Conservation (phyloP, 495 filamentous ascomycete genomes). For the Penicillium macrosclerotiorum region DNA sequence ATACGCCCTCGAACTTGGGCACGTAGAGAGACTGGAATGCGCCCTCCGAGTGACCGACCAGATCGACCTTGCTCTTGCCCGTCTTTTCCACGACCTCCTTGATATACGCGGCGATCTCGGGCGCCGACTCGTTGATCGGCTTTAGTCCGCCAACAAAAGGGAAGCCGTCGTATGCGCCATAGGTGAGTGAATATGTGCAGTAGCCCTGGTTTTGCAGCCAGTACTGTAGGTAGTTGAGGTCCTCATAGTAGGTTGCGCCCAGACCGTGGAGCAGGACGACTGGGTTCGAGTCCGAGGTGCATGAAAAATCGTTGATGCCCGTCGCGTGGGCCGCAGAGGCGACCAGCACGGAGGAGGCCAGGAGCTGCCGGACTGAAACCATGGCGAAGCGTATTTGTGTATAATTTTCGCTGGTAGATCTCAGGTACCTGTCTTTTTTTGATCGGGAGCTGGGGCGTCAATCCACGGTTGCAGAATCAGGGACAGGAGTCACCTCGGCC, state of each 20-base stretch:
- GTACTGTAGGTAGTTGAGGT: slow-evolving; percentile 51
- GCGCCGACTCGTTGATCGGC: slow-evolving; percentile 44
- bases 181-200: slow-evolving; percentile 52
- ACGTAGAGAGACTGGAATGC: slow-evolving; percentile 52
- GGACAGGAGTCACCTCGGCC: neutral
- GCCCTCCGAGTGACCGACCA: slow-evolving; percentile 57
- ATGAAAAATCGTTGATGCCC: slow-evolving; percentile 42
- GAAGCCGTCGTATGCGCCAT: slow-evolving; percentile 48
- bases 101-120: slow-evolving; percentile 50
- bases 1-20: slow-evolving; percentile 48
- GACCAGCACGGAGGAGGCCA: slow-evolving; percentile 15
- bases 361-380: slow-evolving; percentile 16
- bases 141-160: slow-evolving; percentile 47
- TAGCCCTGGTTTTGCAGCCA: slow-evolving; percentile 50
- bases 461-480: neutral
- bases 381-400: no score
- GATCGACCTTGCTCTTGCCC: slow-evolving; percentile 43
- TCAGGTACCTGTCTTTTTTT: no score
- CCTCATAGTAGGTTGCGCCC: slow-evolving; percentile 49
- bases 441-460: no score
- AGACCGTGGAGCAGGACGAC: slow-evolving; percentile 54
- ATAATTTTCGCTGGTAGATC: no score
- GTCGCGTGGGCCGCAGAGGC: slow-evolving; percentile 18
- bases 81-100: slow-evolving; percentile 39
- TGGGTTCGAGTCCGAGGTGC: slow-evolving; percentile 41